Percentiles rank a stretch among this genome's conserved stretches.
These are phyloP conservation scores for Rhynchosporium agropyri DNA, from an alignment of 2,329 filamentous ascomycete genomes.

Conservation along the genomic window DNA sequence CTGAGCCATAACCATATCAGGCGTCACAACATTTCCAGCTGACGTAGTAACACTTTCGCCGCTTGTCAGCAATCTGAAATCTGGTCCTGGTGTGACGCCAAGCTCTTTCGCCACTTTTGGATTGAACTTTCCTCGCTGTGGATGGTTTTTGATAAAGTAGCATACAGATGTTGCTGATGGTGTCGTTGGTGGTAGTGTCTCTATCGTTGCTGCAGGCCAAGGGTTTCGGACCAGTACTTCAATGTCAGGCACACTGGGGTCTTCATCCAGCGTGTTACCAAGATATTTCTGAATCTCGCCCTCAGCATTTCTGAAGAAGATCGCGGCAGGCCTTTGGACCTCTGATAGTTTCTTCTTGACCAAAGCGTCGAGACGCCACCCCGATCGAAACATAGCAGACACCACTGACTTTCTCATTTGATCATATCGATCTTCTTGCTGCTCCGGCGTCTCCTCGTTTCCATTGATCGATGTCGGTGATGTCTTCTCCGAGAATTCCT, in stretches of 20 bases:
- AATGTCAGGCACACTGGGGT: slow-evolving; percentile 58
- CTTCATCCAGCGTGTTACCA: slow-evolving; percentile 64
- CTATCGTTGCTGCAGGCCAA: slow-evolving; percentile 73
- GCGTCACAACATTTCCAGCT: slow-evolving; percentile 71
- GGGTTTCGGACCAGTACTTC: slow-evolving; percentile 74
- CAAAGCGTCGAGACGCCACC: slow-evolving; percentile 73
- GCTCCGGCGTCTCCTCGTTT: slow-evolving; percentile 42
- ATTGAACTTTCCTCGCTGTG: slow-evolving; percentile 80
- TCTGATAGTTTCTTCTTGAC: slow-evolving; percentile 66
- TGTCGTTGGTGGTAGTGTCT: slow-evolving; percentile 67
- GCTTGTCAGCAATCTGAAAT: slow-evolving; percentile 62
- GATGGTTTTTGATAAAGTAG: slow-evolving; percentile 80
- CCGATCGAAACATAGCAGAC: slow-evolving; percentile 77
- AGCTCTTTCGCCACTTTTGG: slow-evolving; percentile 63
- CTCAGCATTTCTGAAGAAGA: slow-evolving; percentile 69
- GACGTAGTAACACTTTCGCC: slow-evolving; percentile 66
- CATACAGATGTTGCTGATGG: slow-evolving; percentile 72
- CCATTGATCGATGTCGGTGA: slow-evolving; percentile 13
- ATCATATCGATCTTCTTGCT: slow-evolving; percentile 47
- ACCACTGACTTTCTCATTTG: slow-evolving; percentile 63
- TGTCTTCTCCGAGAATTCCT: slow-evolving; percentile 47
- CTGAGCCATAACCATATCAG: slow-evolving; percentile 82
- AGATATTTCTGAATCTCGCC: slow-evolving; percentile 69
- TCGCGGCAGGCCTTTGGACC: slow-evolving; percentile 66
- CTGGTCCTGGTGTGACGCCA: slow-evolving; percentile 60